Base-by-base conservation (phyloP, 257 asterid genomes). In the Penstemon newberryi region DNA sequence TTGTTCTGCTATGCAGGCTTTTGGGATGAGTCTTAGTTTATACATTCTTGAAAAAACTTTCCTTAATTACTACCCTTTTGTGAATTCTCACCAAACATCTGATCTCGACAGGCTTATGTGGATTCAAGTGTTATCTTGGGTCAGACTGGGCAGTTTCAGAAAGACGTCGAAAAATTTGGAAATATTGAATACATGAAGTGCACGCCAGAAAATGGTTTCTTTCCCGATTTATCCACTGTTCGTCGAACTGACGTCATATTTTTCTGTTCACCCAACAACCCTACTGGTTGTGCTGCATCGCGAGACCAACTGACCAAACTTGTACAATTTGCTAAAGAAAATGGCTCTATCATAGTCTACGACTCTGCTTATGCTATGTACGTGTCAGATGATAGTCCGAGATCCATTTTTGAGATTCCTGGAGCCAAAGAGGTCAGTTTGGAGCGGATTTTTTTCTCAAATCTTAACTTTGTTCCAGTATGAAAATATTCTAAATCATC, bases 351-450 rank as follows among this genome's bases (percentile, higher is more conserved):
- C 81, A 81, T 93, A 50, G 87, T 91, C 70, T 91, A 85, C 71
- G 99, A 93, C 84, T 93, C 99, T 62, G 97, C 97, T n/a, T 94
- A 94, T 82, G 97, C 97, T 12, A 84, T 89, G 99, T 94, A 94
- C 43, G 88, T 90, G 65, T 85, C 97, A 6, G 99, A 93, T 62
- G 90, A 90, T 69, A 85, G 90, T 70, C 97, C 99, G 2, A 79
- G 79, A 77, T 91, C 99, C 69, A 87, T 94, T 67, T 91, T 87
- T 69, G 99, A 89, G 79, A 94, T 91, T 80, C 99, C 97, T 60
- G 96, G 97, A 70, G 99, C 96, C 69, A 87, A 83, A 85, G 96
- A 89, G 96, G 97, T 90, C 65, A 63, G 78, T 74, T 37, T 4
- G 12, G 53, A 50, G 49, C 50, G 43, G 13, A 33, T 12, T 56